Conservation (phyloP, 192 early-diverging fungal genomes). For the Coemansia sp. region DNA sequence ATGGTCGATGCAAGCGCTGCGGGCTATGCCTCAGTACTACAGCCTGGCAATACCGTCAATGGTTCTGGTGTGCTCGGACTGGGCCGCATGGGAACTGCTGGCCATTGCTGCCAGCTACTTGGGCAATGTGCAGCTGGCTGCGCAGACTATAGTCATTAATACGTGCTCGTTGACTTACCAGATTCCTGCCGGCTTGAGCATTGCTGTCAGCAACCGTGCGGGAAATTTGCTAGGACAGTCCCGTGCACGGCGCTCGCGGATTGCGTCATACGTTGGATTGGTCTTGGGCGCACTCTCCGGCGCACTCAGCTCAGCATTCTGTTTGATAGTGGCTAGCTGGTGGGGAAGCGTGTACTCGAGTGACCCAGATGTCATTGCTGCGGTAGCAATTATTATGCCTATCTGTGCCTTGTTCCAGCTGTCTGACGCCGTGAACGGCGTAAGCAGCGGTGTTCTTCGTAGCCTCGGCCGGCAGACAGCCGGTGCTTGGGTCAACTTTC, state of each 20-base stretch:
- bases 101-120: conserved; percentile 58
- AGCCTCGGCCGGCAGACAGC: conserved; percentile 56
- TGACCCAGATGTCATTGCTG: conserved; percentile 65
- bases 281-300: conserved; percentile 15
- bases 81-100: conserved; percentile 56
- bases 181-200: conserved; percentile 56
- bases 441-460: conserved; percentile 62
- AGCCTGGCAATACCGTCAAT: conserved; percentile 72
- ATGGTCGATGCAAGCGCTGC: conserved; percentile 55
- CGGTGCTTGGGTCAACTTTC: conserved; percentile 57
- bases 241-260: conserved; percentile 35
- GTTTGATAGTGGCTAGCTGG: conserved; percentile 29
- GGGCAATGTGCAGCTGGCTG: conserved; percentile 57
- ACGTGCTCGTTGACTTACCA: conserved; percentile 56
- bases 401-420: conserved; percentile 78
- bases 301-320: conserved; percentile 15
- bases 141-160: conserved; percentile 60
- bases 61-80: conserved; percentile 72
- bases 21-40: conserved; percentile 55
- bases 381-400: conserved; percentile 75
- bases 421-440: conserved; percentile 60
- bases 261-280: conserved; percentile 38
- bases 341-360: conserved; percentile 63
- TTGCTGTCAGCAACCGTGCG: conserved; percentile 56
- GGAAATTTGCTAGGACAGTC: conserved; percentile 57